Evolutionary conservation across 192 early-diverging fungal species (phyloP), one percentile per base, ranked within the genome.

Genomic region (Gamsiella multidivaricata): DNA sequence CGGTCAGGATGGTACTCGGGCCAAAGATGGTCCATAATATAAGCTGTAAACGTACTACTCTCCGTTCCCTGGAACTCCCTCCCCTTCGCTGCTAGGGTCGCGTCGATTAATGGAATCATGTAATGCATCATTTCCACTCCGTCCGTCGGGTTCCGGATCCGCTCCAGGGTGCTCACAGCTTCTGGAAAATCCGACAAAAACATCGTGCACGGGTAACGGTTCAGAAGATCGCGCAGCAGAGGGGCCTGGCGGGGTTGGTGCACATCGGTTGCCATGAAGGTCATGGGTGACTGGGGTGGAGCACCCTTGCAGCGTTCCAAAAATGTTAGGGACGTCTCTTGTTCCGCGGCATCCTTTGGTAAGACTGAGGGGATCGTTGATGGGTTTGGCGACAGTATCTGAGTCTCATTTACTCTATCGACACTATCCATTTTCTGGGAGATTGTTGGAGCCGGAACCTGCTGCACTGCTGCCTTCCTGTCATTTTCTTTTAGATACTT

Each of bases 261-360:
- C 9, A 76, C 78, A 69, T 86, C 85, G 7, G 85, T 86, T 15
- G 85, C 83, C 55, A 86, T 69, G 54, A 81, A 86, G 10, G 84
- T 37, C 52, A 86, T 56, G 0, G 79, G 75, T 0, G 81, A 80
- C 22, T 64, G 65, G 29, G 65, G 46, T 22, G 72, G 52, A 6
- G 65, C 28, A 3, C 17, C 23, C 28, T 18, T 46, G 23, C 74
- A 78, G 6, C 61, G 51, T 12, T 78, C 65, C 5, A 69, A 39
- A 43, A 78, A 78, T 8, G 74, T 59, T 3, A 57, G 47, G 11
- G 25, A 22, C 9, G 31, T n/a, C 20, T 53, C 34, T 4, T 22
- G 5, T n/a, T 66, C 33, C 49, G 2, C 29, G 22, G 12, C 43
- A 34, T 20, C 43, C 5, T 14, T 33, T 56, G 8, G 22, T 46